A percentile compares a stretch with the other conserved stretches of the same genome.
phyloP scores from a whole-genome alignment of 176 grass and related monocot genomes.

The sorghum (Sorghum bicolor) region Sorghum_bicolor_NCBIv3 NC_012872.2:59496001-59496500 shows the following conservation, averaged over 20 bases:
- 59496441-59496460: not conserved
- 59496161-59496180: slow-evolving; percentile 26
- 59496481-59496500: not conserved
- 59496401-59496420: slow-evolving; percentile 78
- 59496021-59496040: not conserved
- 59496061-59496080: not conserved
- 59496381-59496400: slow-evolving; percentile 98
- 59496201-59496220: slow-evolving; percentile 30
- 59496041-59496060: not conserved
- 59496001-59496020: slow-evolving; percentile 38
- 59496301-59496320: slow-evolving; percentile 69
- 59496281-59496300: slow-evolving; percentile 81
- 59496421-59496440: not conserved
- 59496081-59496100: not conserved
- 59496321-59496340: slow-evolving; percentile 84
- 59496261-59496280: not conserved
- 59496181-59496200: slow-evolving; percentile 25
- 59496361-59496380: slow-evolving; percentile 71
- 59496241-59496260: not conserved
- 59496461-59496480: not conserved
- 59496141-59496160: slow-evolving; percentile 11
- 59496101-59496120: slow-evolving; percentile 28
- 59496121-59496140: not conserved
- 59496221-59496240: not conserved
- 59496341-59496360: slow-evolving; percentile 85